Percentiles rank a stretch among this genome's conserved stretches.
Evolutionary conservation across 139 green algal species (phyloP).

Genomic region (Asterochloris sp.): DNA sequence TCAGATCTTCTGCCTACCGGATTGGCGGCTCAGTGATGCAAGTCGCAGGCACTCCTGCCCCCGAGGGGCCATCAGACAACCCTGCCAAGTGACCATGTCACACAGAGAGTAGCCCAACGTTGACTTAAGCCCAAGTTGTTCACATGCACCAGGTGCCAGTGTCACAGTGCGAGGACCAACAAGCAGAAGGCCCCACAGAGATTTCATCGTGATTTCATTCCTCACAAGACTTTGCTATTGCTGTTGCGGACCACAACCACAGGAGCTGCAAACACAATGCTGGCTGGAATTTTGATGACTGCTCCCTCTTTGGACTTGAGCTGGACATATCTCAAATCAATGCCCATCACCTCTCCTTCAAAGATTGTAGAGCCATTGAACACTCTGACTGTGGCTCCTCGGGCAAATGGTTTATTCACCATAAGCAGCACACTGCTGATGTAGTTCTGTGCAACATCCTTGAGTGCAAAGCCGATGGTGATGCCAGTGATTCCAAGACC

Average conservation of each 20-base stretch:
- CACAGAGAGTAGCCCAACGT: too few relatives aligned
- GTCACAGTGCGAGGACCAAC: too few relatives aligned
- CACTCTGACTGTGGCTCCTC: constrained; percentile 1
- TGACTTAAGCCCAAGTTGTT: too few relatives aligned
- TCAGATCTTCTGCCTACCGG: too few relatives aligned
- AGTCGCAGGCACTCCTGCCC: too few relatives aligned
- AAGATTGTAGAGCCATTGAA: constrained; percentile 9
- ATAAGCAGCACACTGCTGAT: constrained; percentile 11
- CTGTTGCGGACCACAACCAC: constrained; percentile 6
- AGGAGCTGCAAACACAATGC: constrained; percentile 10
- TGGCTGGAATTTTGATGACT: constrained; percentile 3
- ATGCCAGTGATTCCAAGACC: constrained; percentile 8
- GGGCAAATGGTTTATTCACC: constrained; percentile 1
- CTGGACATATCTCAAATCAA: constrained; percentile 9
- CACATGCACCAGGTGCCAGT: too few relatives aligned
- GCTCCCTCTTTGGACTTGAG: constrained; percentile 4
- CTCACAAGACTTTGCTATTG: not conserved
- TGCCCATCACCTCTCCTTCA: constrained; percentile 11
- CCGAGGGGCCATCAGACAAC: too few relatives aligned
- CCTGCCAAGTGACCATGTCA: too few relatives aligned
- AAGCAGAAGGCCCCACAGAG: too few relatives aligned
- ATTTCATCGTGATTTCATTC: too few relatives aligned
- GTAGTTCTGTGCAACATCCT: constrained; percentile 14
- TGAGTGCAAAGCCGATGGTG: constrained; percentile 14
- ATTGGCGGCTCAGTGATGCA: too few relatives aligned